Base-by-base conservation (phyloP, 225 moss, liverwort and hornwort genomes). In the Pseudoscleropodium purum region DNA sequence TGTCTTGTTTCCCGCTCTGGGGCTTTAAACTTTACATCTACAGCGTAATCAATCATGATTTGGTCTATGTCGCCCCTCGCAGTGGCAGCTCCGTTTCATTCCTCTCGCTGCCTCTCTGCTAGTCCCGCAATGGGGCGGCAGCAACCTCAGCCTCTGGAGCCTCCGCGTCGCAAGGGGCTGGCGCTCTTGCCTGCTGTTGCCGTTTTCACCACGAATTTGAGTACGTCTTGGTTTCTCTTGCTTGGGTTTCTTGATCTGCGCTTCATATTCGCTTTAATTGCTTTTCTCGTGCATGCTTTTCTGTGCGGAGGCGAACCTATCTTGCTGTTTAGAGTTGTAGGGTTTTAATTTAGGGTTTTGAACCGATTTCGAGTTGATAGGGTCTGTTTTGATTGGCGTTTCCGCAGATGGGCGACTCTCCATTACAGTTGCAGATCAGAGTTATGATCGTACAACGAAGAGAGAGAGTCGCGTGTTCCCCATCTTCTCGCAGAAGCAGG, bases 341-440 rank as follows among this genome's bases (percentile, higher is more conserved):
- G n/a, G 60, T 6, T 85, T 85, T 21, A 17, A 43, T 13, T 39
- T 75, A 31, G 75, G 67, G 68, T 26, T 65, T 59, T 16, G 11
- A 79, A 74, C 19, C 21, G 45, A 57, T 90, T 73, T 88, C 52
- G 82, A 51, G 69, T 64, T 88, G 81, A 54, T 47, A 56, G 49
- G 27, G 37, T 9, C 59, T 49, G 27, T 77, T 60, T 85, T 60
- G 73, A 77, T 81, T 51, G 51, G 75, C 47, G 43, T 63, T 66
- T 89, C 21, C 67, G 79, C 91, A 94, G 94, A 90, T 90, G 94
- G 94, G 56, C 87, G 87, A 65, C 74, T 94, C 54, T 87, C 89
- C 52, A 91, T 91, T 51, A 68, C 87, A 15, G 60, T 84, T 86
- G 75, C 75, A 49, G 75, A 90, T 66, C 88, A 65, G 63, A 45